These are phyloP conservation scores for Epichloe gansuensis DNA, from an alignment of 2,329 filamentous ascomycete species.

Conservation along the genomic window DNA sequence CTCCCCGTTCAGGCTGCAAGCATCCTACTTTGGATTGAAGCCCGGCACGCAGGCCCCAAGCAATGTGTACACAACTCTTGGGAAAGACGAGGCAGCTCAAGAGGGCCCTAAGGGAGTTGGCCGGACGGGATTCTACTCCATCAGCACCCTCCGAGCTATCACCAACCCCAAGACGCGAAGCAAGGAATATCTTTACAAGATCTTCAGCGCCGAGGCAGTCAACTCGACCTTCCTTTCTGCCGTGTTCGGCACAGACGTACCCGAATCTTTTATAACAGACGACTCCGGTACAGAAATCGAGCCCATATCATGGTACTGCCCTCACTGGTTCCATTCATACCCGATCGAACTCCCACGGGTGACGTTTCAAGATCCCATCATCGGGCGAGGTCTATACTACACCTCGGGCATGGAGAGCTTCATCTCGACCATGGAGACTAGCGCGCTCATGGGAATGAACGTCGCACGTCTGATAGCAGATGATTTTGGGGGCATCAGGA, in stretches of 20 bases:
- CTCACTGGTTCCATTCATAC: slow-evolving; percentile 72
- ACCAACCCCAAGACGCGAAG: slow-evolving; percentile 44
- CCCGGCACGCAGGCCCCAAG: slow-evolving; percentile 49
- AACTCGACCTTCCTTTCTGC: slow-evolving; percentile 39
- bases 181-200: slow-evolving; percentile 50
- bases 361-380: slow-evolving; percentile 69
- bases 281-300: slow-evolving; percentile 22
- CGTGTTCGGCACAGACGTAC: slow-evolving; percentile 36
- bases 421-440: slow-evolving; percentile 97
- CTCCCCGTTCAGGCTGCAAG: slow-evolving; percentile 58
- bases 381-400: slow-evolving; percentile 57
- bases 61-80: slow-evolving; percentile 72
- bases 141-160: slow-evolving; percentile 57
- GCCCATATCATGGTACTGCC: slow-evolving; percentile 61
- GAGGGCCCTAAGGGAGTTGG: slow-evolving; percentile 49
- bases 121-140: slow-evolving; percentile 69
- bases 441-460: slow-evolving; percentile 79
- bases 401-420: slow-evolving; percentile 78
- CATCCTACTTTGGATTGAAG: slow-evolving; percentile 57
- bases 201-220: slow-evolving; percentile 45
- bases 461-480: slow-evolving; percentile 60
- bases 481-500: slow-evolving; percentile 27
- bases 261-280: slow-evolving; percentile 25
- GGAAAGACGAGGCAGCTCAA: slow-evolving; percentile 37
- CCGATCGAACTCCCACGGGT: slow-evolving; percentile 73